A percentile compares a stretch with the other conserved stretches of the same genome.
phyloP scores from a whole-genome alignment of 306 rosid genomes.

The Geum urbanum region DNA sequence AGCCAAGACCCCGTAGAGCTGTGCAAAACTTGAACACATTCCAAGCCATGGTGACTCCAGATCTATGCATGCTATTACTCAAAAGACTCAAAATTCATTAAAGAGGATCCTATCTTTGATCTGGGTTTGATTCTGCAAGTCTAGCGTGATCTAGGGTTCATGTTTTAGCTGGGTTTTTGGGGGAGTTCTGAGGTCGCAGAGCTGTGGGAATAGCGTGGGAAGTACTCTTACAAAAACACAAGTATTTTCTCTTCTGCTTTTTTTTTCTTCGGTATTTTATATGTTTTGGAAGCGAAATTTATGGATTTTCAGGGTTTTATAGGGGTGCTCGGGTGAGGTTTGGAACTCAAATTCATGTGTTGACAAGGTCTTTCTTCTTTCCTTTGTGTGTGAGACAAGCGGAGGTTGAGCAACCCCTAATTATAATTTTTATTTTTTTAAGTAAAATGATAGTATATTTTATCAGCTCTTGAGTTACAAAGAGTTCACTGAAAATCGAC shows the following conservation, averaged over 20 bases:
- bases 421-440: background rate
- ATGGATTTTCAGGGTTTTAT: constrained; percentile 14
- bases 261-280: background rate
- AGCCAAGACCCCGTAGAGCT: constrained; percentile 91
- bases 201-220: background rate
- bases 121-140: background rate
- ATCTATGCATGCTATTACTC: constrained; percentile 72
- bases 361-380: no score
- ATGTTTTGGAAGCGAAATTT: constrained; percentile 1
- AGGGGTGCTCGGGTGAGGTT: constrained; percentile 7
- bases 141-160: constrained; percentile 9
- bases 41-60: constrained; percentile 99
- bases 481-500: no score
- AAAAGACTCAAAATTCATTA: constrained; percentile 15
- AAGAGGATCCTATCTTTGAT: background rate
- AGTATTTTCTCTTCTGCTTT: background rate
- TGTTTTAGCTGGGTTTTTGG: constrained; percentile 15
- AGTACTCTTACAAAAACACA: background rate
- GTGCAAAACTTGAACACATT: constrained; percentile 98
- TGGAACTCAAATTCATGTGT: constrained; percentile 18
- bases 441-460: no score
- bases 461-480: no score
- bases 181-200: background rate
- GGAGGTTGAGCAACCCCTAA: background rate
- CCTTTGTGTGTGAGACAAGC: background rate